These are phyloP conservation scores for Thermochaetoides dissita DNA, from an alignment of 2,329 filamentous ascomycete genomes.

Conservation along the genomic window DNA sequence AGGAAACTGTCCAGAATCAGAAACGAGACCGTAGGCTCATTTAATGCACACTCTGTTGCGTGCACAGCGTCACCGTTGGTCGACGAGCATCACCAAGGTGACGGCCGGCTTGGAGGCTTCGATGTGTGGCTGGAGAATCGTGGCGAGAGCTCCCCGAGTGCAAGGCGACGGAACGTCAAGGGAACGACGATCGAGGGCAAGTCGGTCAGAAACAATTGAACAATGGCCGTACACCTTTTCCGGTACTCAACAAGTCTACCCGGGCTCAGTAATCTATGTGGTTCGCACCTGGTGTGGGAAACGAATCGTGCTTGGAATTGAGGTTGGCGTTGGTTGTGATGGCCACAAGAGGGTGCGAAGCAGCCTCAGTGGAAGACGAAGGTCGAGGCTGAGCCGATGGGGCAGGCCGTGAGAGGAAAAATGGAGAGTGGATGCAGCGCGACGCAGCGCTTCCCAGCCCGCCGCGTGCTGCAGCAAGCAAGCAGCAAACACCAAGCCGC, in stretches of 20 bases:
- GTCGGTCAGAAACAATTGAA: conserved; percentile 2
- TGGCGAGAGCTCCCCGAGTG: conserved; percentile 19
- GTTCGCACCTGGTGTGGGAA: background rate
- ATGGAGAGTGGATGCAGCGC: background rate
- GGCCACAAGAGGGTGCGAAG: background rate
- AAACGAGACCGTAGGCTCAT: conserved; percentile 7
- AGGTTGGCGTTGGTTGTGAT: too few species aligned
- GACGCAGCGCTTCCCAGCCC: too few species aligned
- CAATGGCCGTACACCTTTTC: background rate
- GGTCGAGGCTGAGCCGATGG: conserved; percentile 4
- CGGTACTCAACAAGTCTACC: background rate
- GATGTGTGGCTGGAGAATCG: conserved; percentile 23
- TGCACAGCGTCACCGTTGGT: conserved; percentile 11
- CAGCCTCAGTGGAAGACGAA: conserved; percentile 8
- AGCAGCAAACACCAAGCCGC: background rate
- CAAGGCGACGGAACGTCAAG: conserved; percentile 2
- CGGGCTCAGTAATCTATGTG: background rate
- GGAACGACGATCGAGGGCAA: conserved; percentile 1
- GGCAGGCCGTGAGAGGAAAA: conserved; percentile 7
- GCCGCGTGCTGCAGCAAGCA: conserved; percentile 6
- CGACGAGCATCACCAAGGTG: conserved; percentile 15
- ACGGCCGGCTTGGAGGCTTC: conserved; percentile 12
- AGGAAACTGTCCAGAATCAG: background rate
- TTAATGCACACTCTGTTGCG: conserved; percentile 5
- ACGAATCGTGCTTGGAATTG: too few species aligned